Percentiles rank a stretch among this genome's conserved stretches.
Evolutionary conservation across 2,329 filamentous ascomycete genomes (phyloP).

Genomic region (Microsporum ferrugineum): DNA sequence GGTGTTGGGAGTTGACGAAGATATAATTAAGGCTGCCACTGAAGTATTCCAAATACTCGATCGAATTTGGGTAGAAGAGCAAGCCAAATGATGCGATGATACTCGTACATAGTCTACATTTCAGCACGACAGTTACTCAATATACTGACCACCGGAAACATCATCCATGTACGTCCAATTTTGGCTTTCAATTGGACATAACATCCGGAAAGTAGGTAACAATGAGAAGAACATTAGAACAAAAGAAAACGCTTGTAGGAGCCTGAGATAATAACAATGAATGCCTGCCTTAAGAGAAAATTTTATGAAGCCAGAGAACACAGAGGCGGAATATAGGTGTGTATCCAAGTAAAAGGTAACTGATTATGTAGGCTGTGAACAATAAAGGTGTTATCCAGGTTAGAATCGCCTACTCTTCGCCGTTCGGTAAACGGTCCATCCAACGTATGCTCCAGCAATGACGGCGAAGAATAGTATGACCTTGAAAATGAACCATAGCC

Average conservation of each 20-base stretch:
- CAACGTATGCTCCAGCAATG: conserved; percentile 65
- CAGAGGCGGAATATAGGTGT: neutral
- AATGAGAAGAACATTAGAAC: neutral
- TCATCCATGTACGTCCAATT: neutral
- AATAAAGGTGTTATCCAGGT: conserved; percentile 5
- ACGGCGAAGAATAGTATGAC: conserved; percentile 61
- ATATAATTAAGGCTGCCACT: conserved; percentile 67
- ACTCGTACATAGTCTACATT: neutral
- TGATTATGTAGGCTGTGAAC: neutral
- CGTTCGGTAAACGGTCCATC: conserved; percentile 70
- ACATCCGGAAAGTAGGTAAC: neutral
- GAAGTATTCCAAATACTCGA: conserved; percentile 88
- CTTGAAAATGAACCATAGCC: conserved; percentile 70
- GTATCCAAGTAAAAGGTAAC: neutral
- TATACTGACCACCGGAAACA: neutral
- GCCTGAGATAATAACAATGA: neutral
- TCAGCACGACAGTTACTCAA: neutral
- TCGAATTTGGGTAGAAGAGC: conserved; percentile 59
- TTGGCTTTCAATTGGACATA: neutral
- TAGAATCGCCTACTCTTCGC: conserved; percentile 36
- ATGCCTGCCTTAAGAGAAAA: neutral
- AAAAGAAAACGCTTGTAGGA: conserved; percentile 4
- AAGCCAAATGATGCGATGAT: neutral
- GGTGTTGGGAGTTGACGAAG: conserved; percentile 54
- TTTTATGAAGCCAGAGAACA: neutral